Evolutionary conservation across 2,329 filamentous ascomycete genomes (phyloP).

Genomic region (Sordariomycetes sp.): DNA sequence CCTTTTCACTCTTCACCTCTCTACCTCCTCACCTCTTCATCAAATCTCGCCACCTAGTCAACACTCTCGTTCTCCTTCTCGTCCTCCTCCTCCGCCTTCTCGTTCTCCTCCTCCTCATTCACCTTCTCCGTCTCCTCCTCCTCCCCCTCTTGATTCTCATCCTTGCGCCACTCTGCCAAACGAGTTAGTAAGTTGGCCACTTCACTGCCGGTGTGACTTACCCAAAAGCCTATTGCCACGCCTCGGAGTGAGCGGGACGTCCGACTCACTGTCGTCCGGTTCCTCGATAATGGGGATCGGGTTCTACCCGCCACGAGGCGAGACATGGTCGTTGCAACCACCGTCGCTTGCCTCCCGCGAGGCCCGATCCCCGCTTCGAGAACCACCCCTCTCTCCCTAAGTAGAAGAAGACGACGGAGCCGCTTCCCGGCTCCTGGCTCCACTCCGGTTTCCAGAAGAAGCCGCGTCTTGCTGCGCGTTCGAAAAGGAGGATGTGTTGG

Average conservation of each 20-base stretch:
- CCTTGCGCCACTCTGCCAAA: neutral
- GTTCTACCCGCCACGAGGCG: neutral
- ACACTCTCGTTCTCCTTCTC: neutral
- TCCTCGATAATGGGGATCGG: slow-evolving; percentile 3
- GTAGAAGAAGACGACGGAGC: slow-evolving; percentile 1
- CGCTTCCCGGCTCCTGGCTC: neutral
- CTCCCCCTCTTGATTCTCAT: neutral
- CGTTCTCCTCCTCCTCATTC: neutral
- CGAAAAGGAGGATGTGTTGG: neutral
- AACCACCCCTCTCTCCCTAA: neutral
- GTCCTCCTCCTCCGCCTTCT: neutral
- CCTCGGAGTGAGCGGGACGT: neutral
- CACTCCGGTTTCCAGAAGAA: neutral
- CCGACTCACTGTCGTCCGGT: neutral
- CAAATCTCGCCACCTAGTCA: neutral
- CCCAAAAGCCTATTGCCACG: neutral
- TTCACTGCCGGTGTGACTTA: neutral
- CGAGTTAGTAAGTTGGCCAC: neutral
- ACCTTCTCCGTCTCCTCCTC: neutral
- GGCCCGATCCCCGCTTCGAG: neutral
- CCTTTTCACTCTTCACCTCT: too few species aligned
- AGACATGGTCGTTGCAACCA: neutral
- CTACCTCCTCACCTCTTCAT: too few species aligned
- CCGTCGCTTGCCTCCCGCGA: neutral
- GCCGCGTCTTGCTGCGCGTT: neutral